Conservation (phyloP, 2,329 filamentous ascomycete species). For the Trichoderma koningii region DNA sequence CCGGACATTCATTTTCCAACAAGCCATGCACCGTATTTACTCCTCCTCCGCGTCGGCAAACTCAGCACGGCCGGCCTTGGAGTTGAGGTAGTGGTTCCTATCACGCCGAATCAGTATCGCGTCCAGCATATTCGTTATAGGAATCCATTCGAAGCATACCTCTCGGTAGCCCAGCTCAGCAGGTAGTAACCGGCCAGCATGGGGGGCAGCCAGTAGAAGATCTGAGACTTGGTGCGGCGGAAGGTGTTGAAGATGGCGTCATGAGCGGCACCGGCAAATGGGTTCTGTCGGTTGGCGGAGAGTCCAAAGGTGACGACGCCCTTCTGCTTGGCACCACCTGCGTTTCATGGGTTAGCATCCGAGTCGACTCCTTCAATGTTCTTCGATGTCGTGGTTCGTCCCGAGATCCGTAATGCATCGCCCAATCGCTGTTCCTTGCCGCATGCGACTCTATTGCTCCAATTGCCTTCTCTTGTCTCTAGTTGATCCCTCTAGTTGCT, state of each 20-base stretch:
- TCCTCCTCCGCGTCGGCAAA: conserved; percentile 48
- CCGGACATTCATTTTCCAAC: conserved; percentile 39
- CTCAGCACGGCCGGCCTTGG: conserved; percentile 69
- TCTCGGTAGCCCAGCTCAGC: conserved; percentile 89
- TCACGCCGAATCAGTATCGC: not conserved
- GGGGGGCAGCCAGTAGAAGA: conserved; percentile 85
- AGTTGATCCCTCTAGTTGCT: not conserved
- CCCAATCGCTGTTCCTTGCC: not conserved
- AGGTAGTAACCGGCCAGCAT: conserved; percentile 75
- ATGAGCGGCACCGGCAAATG: conserved; percentile 74
- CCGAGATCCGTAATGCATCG: not conserved
- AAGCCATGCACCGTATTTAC: conserved; percentile 39
- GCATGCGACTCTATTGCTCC: no score
- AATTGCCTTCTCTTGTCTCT: not conserved
- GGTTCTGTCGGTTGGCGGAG: conserved; percentile 84
- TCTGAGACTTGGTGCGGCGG: conserved; percentile 81
- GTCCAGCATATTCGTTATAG: not conserved
- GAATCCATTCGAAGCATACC: no score
- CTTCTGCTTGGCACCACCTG: conserved; percentile 62
- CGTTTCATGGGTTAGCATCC: conserved; percentile 10
- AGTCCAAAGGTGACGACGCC: conserved; percentile 72
- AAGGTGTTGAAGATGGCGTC: conserved; percentile 95
- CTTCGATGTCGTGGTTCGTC: not conserved
- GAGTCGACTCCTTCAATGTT: conserved; percentile 6
- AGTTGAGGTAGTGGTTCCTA: conserved; percentile 81